These are phyloP conservation scores for Venturia aucupariae DNA, from an alignment of 2,329 filamentous ascomycete genomes.

Conservation along the genomic window DNA sequence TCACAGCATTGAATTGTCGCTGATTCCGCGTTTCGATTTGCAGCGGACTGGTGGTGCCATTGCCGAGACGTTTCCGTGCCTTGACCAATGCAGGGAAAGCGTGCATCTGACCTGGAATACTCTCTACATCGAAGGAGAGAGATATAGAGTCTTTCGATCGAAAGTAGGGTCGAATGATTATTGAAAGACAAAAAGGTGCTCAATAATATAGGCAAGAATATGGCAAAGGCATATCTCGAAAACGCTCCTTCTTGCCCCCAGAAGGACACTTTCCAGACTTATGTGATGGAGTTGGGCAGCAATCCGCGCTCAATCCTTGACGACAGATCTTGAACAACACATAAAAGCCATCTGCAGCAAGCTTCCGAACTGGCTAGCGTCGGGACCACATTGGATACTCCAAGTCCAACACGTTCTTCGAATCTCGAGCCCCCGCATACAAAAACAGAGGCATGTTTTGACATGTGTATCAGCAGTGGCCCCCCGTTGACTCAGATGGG, in stretches of 20 bases:
- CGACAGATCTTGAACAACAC: not conserved
- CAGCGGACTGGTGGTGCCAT: not conserved
- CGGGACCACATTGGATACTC: not conserved
- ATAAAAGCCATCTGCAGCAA: not conserved
- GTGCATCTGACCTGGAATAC: not conserved
- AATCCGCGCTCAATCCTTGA: not conserved
- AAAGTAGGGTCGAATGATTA: not conserved
- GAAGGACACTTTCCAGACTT: not conserved
- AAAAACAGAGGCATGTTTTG: not conserved
- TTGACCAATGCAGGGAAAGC: not conserved
- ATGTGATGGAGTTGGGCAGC: not conserved
- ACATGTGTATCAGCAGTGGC: not conserved
- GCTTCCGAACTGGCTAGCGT: conserved; percentile 1
- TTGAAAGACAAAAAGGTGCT: not conserved
- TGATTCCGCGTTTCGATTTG: not conserved
- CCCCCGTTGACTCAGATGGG: not conserved
- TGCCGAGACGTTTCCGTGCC: not conserved
- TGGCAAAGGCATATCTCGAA: not conserved
- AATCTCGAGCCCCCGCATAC: not conserved
- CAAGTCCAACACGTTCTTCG: not conserved
- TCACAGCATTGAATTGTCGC: not conserved
- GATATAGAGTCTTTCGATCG: not conserved
- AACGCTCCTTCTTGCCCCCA: too few relatives aligned
- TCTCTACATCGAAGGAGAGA: not conserved
- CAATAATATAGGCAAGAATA: not conserved